Base-by-base conservation (phyloP, 75 land plant genomes). In the Cunninghamia lanceolata region DNA sequence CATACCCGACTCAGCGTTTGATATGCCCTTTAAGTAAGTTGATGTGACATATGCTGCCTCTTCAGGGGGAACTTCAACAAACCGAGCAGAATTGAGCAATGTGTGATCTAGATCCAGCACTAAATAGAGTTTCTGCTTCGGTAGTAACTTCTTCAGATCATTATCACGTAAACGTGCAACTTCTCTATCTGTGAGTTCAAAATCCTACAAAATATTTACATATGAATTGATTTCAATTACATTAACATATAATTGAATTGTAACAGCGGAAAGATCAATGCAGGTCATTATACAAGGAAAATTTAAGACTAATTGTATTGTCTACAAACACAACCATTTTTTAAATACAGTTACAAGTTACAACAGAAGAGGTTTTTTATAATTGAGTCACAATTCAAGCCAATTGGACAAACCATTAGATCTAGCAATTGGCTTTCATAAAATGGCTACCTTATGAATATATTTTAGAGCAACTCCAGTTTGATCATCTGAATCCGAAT, bases 31-130 rank as follows among this genome's bases (percentile, higher is more conserved):
- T 81, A 95, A 86, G 85, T 94, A 93, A 25, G 91, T 89, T 76
- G 74, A 56, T 68, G 82, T 35, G 30, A 92, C 40, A 73, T 92
- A 92, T 1, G 84, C 68, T 36, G 90, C 88, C 86, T 98, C 99
- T 38, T 92, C 95, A 19, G 88, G 82, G 13, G 91, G 83, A 75
- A 98, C 85, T 82, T 98, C 92, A 3, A 46, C 21, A 86, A 93
- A 86, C 50, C 90, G 77, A 14, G 99, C 93, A 63, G 99, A 98
- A 87, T 98, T 96, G 46, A 98, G 92, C 32, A 98, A 87, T n/a
- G 99, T 98, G 82, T 98, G 99, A 87, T 98, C 99, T 45, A 98
- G 88, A 88, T 98, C 99, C 40, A 98, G 88, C 25, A 98, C 93
- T 71, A 98, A 86, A 77, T 88, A 90, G 13, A 98, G 93, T 75